Evolutionary conservation across 176 grass and related monocot genomes (phyloP).

Genomic region (Aegilops umbellulata): DNA sequence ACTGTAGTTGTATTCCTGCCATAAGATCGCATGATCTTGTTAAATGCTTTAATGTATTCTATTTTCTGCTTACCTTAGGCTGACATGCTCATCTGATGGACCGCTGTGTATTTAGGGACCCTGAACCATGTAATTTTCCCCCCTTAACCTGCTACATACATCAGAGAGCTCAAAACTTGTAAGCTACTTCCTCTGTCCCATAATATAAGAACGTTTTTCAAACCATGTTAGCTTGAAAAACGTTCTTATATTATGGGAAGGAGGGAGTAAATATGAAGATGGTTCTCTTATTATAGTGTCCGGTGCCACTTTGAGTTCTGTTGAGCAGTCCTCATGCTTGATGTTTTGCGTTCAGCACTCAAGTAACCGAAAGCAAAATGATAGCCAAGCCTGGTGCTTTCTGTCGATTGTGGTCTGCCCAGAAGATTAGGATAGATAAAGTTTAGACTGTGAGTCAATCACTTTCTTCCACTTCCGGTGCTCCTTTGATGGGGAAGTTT

Average conservation of each 20-base stretch:
- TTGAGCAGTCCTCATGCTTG: constrained; percentile 15
- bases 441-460: constrained; percentile 34
- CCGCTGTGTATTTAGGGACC: background rate
- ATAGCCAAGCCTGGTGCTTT: constrained; percentile 11
- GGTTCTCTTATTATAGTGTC: background rate
- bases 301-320: background rate
- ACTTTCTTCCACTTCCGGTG: constrained; percentile 25
- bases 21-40: constrained; percentile 1
- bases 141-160: background rate
- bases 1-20: background rate
- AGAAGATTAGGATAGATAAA: constrained; percentile 35
- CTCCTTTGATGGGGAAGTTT: constrained; percentile 23
- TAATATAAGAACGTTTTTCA: too few relatives aligned
- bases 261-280: background rate
- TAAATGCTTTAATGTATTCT: background rate
- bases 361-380: background rate
- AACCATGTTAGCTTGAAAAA: too few relatives aligned
- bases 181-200: too few relatives aligned
- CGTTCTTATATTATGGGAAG: too few relatives aligned
- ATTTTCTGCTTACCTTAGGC: background rate
- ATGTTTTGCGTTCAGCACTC: constrained; percentile 1
- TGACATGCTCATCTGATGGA: background rate
- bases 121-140: background rate
- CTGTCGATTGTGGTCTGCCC: background rate
- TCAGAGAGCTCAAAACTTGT: background rate